A percentile compares a stretch with the other conserved stretches of the same genome.
These are phyloP conservation scores for Hypoxylon fuscum DNA, from an alignment of 495 filamentous ascomycete genomes.

Conservation along the genomic window DNA sequence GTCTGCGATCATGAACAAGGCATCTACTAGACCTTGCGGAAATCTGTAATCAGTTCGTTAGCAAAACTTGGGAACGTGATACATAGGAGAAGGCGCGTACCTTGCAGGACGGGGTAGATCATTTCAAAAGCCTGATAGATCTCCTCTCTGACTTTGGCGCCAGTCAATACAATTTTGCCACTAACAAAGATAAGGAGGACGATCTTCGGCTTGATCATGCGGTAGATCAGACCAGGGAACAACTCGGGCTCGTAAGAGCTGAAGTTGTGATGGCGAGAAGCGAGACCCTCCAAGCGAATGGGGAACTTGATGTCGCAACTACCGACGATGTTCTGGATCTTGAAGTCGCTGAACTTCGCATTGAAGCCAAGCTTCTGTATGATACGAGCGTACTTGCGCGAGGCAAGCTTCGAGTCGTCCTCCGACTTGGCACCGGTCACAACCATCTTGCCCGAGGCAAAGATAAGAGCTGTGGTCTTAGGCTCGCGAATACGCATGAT, in stretches of 20 bases:
- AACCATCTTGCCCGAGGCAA: constrained; percentile 99
- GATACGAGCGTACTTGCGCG: constrained; percentile 97
- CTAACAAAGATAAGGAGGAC: constrained; percentile 98
- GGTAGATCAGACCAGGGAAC: constrained; percentile 99
- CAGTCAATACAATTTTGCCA: constrained; percentile 98
- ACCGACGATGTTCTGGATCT: constrained; percentile 99
- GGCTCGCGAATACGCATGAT: constrained; percentile 99
- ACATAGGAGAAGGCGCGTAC: constrained; percentile 60
- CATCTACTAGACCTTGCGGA: constrained; percentile 61
- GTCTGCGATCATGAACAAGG: constrained; percentile 8
- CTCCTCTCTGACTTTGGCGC: constrained; percentile 97
- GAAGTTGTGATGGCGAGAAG: constrained; percentile 97
- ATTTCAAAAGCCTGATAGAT: constrained; percentile 99
- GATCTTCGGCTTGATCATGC: constrained; percentile 99
- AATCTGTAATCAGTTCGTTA: constrained; percentile 45
- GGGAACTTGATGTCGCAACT: constrained; percentile 99
- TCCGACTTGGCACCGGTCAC: constrained; percentile 99
- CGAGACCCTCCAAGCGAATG: constrained; percentile 94
- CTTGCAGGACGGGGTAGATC: constrained; percentile 98
- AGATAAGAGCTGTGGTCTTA: constrained; percentile 98
- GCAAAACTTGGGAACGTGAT: not conserved
- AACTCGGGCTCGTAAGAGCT: constrained; percentile 98
- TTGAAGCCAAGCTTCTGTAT: constrained; percentile 99
- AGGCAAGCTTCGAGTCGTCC: constrained; percentile 96
- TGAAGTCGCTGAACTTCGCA: constrained; percentile 99